These are phyloP conservation scores for Thalassiosira profunda DNA, from an alignment of 108 stramenopile species.

Conservation along the genomic window DNA sequence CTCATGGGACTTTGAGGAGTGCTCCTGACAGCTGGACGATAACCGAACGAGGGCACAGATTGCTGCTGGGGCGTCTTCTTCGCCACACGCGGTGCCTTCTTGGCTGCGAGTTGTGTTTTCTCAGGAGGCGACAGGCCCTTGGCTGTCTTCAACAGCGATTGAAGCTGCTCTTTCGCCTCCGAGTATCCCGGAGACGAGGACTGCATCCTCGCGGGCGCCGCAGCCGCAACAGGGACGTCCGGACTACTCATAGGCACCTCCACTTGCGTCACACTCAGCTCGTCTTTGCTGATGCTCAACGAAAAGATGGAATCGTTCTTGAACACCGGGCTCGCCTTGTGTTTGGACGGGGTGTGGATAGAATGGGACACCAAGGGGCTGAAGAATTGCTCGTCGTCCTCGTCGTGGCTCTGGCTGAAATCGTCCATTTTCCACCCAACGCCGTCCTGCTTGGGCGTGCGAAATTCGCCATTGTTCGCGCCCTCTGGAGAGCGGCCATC, in stretches of 20 bases:
- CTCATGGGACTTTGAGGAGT: neutral
- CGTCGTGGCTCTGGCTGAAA: no score
- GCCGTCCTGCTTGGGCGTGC: no score
- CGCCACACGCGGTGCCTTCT: neutral
- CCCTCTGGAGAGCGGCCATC: no score
- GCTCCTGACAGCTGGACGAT: neutral
- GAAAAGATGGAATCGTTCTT: neutral
- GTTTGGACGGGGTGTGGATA: neutral
- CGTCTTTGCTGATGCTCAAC: neutral
- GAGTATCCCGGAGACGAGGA: neutral
- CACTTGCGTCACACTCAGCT: neutral
- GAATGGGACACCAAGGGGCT: constrained; percentile 21
- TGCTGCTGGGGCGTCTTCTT: neutral
- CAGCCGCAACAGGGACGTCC: neutral
- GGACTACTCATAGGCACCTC: neutral
- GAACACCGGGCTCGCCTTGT: constrained; percentile 2
- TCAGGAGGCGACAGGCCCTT: neutral
- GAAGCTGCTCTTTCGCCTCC: neutral
- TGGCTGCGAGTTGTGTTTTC: neutral
- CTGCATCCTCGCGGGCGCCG: neutral
- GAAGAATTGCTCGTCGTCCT: constrained; percentile 31
- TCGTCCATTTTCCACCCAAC: no score
- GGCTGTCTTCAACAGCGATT: neutral
- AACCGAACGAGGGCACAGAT: neutral
- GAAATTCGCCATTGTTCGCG: no score